Conservation (phyloP, 352 stramenopile genomes). For the Globisporangium echinulatum region DNA sequence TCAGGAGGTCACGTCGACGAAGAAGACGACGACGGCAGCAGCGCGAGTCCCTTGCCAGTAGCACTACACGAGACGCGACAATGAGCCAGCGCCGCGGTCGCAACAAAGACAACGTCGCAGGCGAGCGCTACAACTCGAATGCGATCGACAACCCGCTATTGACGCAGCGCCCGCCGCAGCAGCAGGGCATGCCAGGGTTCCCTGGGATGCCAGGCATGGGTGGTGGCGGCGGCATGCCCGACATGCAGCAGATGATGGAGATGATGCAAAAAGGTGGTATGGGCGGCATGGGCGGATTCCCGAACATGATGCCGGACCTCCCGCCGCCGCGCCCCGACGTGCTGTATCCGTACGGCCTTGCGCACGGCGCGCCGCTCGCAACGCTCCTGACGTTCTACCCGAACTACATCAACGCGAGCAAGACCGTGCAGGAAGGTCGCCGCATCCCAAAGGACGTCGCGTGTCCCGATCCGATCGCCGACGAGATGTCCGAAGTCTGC, state of each 20-base stretch:
- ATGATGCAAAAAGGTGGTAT: slow-evolving; percentile 35
- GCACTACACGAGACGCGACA: background rate
- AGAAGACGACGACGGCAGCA: background rate
- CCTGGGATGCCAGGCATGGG: slow-evolving; percentile 36
- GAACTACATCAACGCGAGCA: slow-evolving; percentile 81
- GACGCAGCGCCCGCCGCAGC: slow-evolving; percentile 22
- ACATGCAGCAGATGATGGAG: slow-evolving; percentile 40
- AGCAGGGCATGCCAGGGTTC: slow-evolving; percentile 1
- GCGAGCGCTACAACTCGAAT: slow-evolving; percentile 83
- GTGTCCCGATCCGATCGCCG: slow-evolving; percentile 62
- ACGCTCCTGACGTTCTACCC: slow-evolving; percentile 79
- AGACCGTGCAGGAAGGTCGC: slow-evolving; percentile 77
- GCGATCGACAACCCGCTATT: slow-evolving; percentile 31
- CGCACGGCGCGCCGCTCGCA: slow-evolving; percentile 45
- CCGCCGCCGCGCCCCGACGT: slow-evolving; percentile 52
- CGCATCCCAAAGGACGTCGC: slow-evolving; percentile 58
- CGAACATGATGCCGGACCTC: slow-evolving; percentile 24
- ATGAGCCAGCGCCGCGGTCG: slow-evolving; percentile 48
- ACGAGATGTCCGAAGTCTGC: slow-evolving; percentile 85
- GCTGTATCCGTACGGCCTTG: slow-evolving; percentile 59
- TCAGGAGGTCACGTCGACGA: background rate
- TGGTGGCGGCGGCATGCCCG: slow-evolving; percentile 29
- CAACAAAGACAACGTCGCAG: slow-evolving; percentile 67
- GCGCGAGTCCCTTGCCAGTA: background rate
- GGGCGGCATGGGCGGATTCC: slow-evolving; percentile 30